Conservation (phyloP, 108 stramenopile genomes). For the Hondaea fermentalgiana region DNA sequence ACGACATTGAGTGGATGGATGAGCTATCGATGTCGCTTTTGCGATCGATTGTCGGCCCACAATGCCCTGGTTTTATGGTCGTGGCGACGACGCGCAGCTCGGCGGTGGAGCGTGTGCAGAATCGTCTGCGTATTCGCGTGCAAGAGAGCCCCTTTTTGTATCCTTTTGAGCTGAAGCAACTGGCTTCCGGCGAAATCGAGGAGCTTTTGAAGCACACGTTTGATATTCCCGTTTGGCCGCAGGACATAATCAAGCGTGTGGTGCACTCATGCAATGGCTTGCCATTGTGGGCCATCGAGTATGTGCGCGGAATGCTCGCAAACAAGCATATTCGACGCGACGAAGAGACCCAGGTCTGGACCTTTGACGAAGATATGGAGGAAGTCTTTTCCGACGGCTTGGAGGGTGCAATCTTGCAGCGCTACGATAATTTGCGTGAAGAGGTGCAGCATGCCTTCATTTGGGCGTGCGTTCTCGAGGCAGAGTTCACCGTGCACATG, state of each 20-base stretch:
- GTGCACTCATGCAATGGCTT: not conserved
- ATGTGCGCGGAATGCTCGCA: conserved; percentile 11
- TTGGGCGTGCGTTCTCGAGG: not conserved
- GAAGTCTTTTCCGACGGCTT: not conserved
- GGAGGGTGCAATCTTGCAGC: conserved; percentile 2
- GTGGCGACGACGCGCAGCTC: not conserved
- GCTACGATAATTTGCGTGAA: not conserved
- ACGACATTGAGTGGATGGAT: not conserved
- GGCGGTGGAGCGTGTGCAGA: not conserved
- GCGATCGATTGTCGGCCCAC: not conserved
- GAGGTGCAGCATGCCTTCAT: not conserved
- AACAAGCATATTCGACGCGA: not conserved
- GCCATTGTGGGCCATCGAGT: conserved; percentile 4
- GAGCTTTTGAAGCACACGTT: not conserved
- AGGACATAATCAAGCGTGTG: not conserved
- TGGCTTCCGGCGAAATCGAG: not conserved
- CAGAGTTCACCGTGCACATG: not conserved
- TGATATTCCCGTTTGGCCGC: not conserved
- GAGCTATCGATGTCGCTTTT: not conserved
- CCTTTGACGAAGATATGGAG: conserved; percentile 7
- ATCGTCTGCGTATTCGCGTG: not conserved
- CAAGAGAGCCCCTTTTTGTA: not conserved
- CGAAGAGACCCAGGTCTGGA: not conserved
- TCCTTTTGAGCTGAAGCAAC: not conserved
- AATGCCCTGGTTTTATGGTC: not conserved